phyloP scores from a whole-genome alignment of 2,329 filamentous ascomycete species.

The Rosellinia necatrix region DNA sequence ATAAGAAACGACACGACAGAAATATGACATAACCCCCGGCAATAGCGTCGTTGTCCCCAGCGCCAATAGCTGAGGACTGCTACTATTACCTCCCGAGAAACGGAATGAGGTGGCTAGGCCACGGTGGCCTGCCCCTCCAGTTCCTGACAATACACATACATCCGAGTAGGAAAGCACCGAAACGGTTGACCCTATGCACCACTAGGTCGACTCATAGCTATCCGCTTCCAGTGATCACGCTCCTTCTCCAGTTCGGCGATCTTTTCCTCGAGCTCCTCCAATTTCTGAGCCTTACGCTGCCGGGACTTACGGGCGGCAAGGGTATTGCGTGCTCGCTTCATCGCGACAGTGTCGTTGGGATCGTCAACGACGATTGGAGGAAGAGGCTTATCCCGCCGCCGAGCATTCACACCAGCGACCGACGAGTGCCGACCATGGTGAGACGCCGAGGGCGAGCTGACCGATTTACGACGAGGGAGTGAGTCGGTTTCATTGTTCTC shows the following conservation, averaged over 20 bases:
- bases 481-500: conserved; percentile 50
- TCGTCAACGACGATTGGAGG: conserved; percentile 79
- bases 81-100: conserved; percentile 33
- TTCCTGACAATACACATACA: conserved; percentile 40
- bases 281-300: conserved; percentile 78
- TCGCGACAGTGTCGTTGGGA: conserved; percentile 71
- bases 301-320: conserved; percentile 92
- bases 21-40: conserved; percentile 30
- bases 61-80: conserved; percentile 35
- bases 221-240: conserved; percentile 67
- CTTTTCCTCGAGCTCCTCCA: conserved; percentile 74
- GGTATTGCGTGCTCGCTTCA: conserved; percentile 94
- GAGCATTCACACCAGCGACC: conserved; percentile 70
- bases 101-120: conserved; percentile 31
- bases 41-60: conserved; percentile 33
- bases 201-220: conserved; percentile 50
- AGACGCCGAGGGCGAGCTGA: conserved; percentile 50
- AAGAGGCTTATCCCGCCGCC: conserved; percentile 80
- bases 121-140: conserved; percentile 40
- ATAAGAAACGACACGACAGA: conserved; percentile 34
- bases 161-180: conserved; percentile 35
- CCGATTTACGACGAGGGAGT: conserved; percentile 54
- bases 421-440: conserved; percentile 65
- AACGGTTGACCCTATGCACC: conserved; percentile 27
- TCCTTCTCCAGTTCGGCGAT: conserved; percentile 72